Evolutionary conservation across 139 green algal genomes (phyloP), one percentile per base, ranked within the genome.

Genomic region (Helicosporidium sp.): DNA sequence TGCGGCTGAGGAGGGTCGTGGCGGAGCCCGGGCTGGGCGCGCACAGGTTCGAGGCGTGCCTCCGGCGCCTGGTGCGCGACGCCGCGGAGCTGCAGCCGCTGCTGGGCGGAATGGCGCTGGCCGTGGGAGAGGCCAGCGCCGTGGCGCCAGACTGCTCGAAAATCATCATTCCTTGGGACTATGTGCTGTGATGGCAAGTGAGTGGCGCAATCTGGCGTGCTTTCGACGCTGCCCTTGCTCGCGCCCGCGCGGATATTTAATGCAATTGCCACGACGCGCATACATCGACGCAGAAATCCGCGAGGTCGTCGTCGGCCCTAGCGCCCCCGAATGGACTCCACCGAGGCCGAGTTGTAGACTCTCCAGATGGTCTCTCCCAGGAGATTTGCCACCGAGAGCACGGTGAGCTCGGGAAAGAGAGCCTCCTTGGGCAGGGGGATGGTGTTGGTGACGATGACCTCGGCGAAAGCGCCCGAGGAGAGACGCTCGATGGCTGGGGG

Each of bases 391-490:
- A 97, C 85, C 23, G 55, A 80, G 16, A 99, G 62, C 25, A 97
- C 82, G 26, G 90, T 99, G n/a, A 97, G 74, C 70, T 90, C 77
- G 20, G 80, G 77, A 66, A 99, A 99, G 31, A 82, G 55, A 28
- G 80, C 63, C 43, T 83, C 77, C 3, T 42, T 42, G 0, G 61
- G 12, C 13, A 91, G 55, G 3, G 86, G 79, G 54, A 98, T 97
- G 46, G 84, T 93, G 75, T 98, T 97, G 36, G 89, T 92, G 7
- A 97, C 86, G 22, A 98, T 94, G 17, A 98, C 88, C 69, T 95
- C 82, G 33, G 75, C 40, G 59, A 94, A 94, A 13, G 88, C 77
- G 26, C 84, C 88, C 27, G 58, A 76, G 37, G 59, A 78, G 4
- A 99, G 73, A 4, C 89, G 74, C 67, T 97, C 82, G 2, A 89